A percentile compares a stretch with the other conserved stretches of the same genome.
phyloP scores from a whole-genome alignment of 2,329 filamentous ascomycete genomes.

The Elsinoe necatrix region DNA sequence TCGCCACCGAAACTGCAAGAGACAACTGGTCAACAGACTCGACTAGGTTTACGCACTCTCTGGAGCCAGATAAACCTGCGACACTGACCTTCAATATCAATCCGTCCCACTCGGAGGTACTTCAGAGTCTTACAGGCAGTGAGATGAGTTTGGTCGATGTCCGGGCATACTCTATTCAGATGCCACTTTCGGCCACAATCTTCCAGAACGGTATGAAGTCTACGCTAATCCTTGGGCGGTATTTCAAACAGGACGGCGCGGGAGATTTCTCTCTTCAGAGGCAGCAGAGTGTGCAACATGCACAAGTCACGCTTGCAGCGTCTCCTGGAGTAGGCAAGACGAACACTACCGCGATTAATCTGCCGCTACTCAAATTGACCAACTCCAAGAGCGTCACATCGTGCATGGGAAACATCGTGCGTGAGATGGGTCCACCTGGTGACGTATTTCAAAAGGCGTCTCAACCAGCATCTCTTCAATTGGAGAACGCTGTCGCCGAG shows the following conservation, averaged over 20 bases:
- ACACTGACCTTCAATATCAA: constrained; percentile 10
- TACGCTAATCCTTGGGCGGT: constrained; percentile 39
- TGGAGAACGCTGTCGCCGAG: constrained; percentile 56
- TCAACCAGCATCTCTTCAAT: constrained; percentile 60
- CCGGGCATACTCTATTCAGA: constrained; percentile 21
- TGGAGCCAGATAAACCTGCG: constrained; percentile 5
- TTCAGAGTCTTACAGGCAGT: background rate
- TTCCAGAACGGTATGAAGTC: constrained; percentile 61
- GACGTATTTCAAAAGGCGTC: constrained; percentile 13
- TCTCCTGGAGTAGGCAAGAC: constrained; percentile 17
- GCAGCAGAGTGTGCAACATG: background rate
- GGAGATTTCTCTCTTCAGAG: background rate
- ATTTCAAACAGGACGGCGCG: constrained; percentile 22
- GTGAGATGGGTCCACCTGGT: constrained; percentile 37
- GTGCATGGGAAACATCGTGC: constrained; percentile 71
- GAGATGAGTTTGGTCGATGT: background rate
- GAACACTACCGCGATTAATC: constrained; percentile 25
- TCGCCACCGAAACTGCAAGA: background rate
- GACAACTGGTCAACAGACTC: constrained; percentile 15
- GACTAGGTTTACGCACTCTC: constrained; percentile 9
- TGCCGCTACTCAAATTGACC: constrained; percentile 56
- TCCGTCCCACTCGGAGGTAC: background rate
- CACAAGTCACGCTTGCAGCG: constrained; percentile 19
- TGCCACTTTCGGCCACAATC: constrained; percentile 69
- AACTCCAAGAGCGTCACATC: constrained; percentile 52